Conservation (phyloP, 2,329 filamentous ascomycete species). For the Cercospora janseana region DNA sequence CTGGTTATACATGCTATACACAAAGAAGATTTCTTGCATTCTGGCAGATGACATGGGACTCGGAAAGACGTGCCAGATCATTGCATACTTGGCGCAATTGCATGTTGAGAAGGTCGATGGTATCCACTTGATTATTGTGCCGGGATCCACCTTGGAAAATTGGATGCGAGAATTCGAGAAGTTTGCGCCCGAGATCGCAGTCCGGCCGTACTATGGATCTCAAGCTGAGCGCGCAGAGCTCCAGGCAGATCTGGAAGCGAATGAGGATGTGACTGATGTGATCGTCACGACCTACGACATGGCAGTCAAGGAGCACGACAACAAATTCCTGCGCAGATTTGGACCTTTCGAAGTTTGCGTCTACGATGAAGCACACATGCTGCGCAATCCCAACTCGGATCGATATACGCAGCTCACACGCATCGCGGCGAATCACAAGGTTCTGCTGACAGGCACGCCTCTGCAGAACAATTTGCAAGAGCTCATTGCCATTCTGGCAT, state of each 20-base stretch:
- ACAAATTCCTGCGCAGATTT: slow-evolving; percentile 60
- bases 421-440: slow-evolving; percentile 76
- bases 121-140: slow-evolving; percentile 82
- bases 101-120: slow-evolving; percentile 67
- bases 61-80: slow-evolving; percentile 96
- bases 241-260: slow-evolving; percentile 63
- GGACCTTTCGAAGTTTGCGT: slow-evolving; percentile 60
- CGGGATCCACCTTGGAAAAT: slow-evolving; percentile 90
- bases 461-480: slow-evolving; percentile 94
- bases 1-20: slow-evolving; percentile 84
- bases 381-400: slow-evolving; percentile 84
- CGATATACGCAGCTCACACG: slow-evolving; percentile 75
- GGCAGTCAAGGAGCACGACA: slow-evolving; percentile 59
- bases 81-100: slow-evolving; percentile 83
- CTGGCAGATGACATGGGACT: slow-evolving; percentile 94
- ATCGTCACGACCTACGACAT: slow-evolving; percentile 72
- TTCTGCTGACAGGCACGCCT: slow-evolving; percentile 86
- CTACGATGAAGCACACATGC: slow-evolving; percentile 90
- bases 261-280: slow-evolving; percentile 64
- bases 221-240: slow-evolving; percentile 67
- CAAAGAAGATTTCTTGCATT: slow-evolving; percentile 78
- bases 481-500: slow-evolving; percentile 84
- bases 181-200: slow-evolving; percentile 74
- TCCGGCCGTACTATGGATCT: slow-evolving; percentile 70
- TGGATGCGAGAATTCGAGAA: slow-evolving; percentile 88